phyloP scores from a whole-genome alignment of 2,329 filamentous ascomycete species.

The Colletotrichum sp. region DNA sequence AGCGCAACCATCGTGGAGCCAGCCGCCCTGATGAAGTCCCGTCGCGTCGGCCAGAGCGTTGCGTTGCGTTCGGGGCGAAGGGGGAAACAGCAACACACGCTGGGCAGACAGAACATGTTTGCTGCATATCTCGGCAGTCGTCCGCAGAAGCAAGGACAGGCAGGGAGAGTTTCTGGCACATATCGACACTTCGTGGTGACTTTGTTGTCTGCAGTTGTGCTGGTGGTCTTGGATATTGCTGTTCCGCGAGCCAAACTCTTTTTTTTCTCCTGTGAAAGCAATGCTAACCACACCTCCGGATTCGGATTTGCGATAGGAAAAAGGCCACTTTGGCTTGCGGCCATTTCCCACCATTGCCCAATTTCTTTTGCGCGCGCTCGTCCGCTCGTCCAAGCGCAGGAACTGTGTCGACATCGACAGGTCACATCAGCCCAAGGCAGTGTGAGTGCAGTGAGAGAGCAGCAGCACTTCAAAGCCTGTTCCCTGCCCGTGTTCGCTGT shows the following conservation, averaged over 20 bases:
- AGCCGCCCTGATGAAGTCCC: background rate
- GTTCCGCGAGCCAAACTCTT: background rate
- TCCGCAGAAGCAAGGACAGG: background rate
- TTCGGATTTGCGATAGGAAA: background rate
- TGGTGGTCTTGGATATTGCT: background rate
- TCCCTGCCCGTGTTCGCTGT: slow-evolving; percentile 18
- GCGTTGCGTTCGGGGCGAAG: background rate
- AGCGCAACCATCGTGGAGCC: background rate
- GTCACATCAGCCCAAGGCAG: background rate
- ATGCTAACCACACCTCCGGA: background rate
- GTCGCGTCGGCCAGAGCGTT: background rate
- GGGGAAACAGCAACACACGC: background rate
- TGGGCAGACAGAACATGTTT: background rate
- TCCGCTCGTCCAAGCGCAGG: background rate
- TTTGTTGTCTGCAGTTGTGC: background rate
- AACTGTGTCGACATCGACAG: background rate
- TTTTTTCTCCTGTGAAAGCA: background rate
- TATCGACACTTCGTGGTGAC: background rate
- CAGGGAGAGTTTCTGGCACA: background rate
- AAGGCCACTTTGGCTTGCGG: background rate
- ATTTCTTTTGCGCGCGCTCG: background rate
- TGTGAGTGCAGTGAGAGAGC: background rate
- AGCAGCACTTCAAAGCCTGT: background rate
- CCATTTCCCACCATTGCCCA: background rate
- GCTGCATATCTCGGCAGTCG: background rate